Percentiles rank a stretch among this genome's conserved stretches.
Evolutionary conservation across 164 flowering plant genomes (phyloP).

Genomic region (Taxillus chinensis): DNA sequence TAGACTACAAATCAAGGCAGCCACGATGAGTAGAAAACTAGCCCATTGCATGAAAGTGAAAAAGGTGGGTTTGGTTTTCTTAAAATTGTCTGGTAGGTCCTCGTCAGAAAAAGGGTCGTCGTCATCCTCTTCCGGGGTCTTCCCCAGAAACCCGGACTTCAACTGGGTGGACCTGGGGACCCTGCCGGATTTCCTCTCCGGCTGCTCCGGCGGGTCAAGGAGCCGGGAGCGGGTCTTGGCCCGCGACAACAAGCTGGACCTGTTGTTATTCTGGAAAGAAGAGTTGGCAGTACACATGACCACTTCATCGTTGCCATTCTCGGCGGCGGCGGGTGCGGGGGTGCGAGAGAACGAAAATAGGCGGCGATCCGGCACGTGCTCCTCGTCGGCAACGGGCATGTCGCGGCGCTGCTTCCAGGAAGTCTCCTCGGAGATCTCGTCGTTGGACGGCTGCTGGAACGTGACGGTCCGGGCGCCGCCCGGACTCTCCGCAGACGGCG

Average conservation of each 20-base stretch:
- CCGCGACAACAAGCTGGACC: conserved; percentile 10
- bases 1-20: conserved; percentile 26
- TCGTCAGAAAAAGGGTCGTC: conserved; percentile 40
- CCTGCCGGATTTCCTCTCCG: conserved; percentile 8
- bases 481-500: conserved; percentile 15
- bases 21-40: conserved; percentile 31
- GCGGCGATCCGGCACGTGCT: neutral
- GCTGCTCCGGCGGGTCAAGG: conserved; percentile 27
- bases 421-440: neutral
- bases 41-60: conserved; percentile 29
- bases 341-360: neutral
- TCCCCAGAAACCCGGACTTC: conserved; percentile 18
- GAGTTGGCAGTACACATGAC: conserved; percentile 25
- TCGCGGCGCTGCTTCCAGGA: conserved; percentile 9
- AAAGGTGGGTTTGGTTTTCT: conserved; percentile 10
- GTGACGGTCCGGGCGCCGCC: conserved; percentile 18
- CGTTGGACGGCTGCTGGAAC: conserved; percentile 8
- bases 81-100: conserved; percentile 40
- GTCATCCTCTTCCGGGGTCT: conserved; percentile 27
- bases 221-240: conserved; percentile 32
- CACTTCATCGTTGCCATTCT: conserved; percentile 10
- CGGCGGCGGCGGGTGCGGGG: neutral
- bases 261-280: conserved; percentile 9
- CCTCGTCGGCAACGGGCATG: conserved; percentile 9
- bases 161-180: conserved; percentile 13